Evolutionary conservation across 2,329 filamentous ascomycete species (phyloP).

Genomic region (Trichoderma sp.): DNA sequence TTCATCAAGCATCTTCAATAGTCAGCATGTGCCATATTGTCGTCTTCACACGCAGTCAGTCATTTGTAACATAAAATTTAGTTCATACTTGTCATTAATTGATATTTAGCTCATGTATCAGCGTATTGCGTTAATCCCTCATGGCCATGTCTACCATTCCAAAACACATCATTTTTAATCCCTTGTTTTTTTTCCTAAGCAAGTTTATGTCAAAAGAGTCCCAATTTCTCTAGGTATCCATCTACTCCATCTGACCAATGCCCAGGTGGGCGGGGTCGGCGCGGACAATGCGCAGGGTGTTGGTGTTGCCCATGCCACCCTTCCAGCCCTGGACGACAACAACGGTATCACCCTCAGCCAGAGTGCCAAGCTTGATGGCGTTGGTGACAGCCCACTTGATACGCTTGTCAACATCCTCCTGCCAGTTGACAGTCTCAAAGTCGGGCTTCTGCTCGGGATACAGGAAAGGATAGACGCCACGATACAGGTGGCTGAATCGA

Average conservation of each 20-base stretch:
- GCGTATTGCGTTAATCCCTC: conserved; percentile 15
- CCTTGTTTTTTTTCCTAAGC: conserved; percentile 11
- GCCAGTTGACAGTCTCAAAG: conserved; percentile 91
- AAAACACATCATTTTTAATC: conserved; percentile 32
- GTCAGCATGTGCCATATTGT: no score
- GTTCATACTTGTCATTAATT: conserved; percentile 21
- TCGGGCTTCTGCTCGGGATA: conserved; percentile 94
- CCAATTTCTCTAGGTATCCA: conserved; percentile 22
- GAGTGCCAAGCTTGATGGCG: conserved; percentile 78
- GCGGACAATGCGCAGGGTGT: conserved; percentile 70
- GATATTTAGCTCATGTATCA: conserved; percentile 6
- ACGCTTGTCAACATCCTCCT: conserved; percentile 96
- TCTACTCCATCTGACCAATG: conserved; percentile 47
- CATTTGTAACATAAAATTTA: background rate
- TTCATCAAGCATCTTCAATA: background rate
- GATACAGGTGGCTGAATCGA: conserved; percentile 92
- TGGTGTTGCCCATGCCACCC: conserved; percentile 89
- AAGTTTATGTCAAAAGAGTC: background rate
- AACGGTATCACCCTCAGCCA: conserved; percentile 71
- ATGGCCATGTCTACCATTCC: conserved; percentile 33
- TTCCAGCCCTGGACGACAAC: conserved; percentile 90
- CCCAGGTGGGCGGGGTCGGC: conserved; percentile 61
- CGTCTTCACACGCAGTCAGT: background rate
- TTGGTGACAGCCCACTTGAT: conserved; percentile 95
- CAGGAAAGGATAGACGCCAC: conserved; percentile 95